These are phyloP conservation scores for Magnusiomyces tetraspermus DNA, from an alignment of 1,139 yeast genomes.

Conservation along the genomic window DNA sequence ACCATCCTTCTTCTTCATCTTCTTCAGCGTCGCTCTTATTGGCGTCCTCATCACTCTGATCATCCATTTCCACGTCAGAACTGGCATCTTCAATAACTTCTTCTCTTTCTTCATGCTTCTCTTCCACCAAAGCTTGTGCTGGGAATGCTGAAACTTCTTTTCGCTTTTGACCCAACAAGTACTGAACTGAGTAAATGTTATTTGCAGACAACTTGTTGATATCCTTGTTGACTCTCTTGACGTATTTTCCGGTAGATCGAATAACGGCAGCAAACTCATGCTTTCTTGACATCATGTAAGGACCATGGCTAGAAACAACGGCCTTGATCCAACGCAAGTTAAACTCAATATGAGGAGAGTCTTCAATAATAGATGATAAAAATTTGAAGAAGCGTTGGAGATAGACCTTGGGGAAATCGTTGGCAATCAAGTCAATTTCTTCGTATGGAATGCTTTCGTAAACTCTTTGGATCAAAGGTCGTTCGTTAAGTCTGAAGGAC, in stretches of 20 bases:
- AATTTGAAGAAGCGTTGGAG: constrained; percentile 58
- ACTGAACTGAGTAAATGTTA: constrained; percentile 47
- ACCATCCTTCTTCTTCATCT: constrained; percentile 37
- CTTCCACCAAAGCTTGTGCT: background rate
- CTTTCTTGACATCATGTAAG: constrained; percentile 53
- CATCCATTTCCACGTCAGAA: constrained; percentile 10
- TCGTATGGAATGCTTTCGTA: constrained; percentile 69
- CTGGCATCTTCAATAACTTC: constrained; percentile 8
- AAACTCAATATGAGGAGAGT: constrained; percentile 81
- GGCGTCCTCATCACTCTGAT: constrained; percentile 17
- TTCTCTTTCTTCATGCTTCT: constrained; percentile 5
- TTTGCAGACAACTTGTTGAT: constrained; percentile 47
- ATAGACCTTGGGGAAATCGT: constrained; percentile 68
- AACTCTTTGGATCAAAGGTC: constrained; percentile 57
- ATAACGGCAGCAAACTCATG: constrained; percentile 58
- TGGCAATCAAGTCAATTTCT: constrained; percentile 58
- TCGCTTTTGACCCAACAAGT: constrained; percentile 22
- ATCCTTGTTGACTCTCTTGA: constrained; percentile 68
- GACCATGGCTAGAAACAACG: constrained; percentile 65
- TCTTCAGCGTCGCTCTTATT: constrained; percentile 19
- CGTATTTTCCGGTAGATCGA: constrained; percentile 65
- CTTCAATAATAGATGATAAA: constrained; percentile 59
- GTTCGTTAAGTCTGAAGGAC: constrained; percentile 89
- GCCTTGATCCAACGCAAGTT: constrained; percentile 71
- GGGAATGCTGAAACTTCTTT: background rate